Conservation (phyloP, 768 basidiomycete genomes). For the Cystobasidium tubakii region DNA sequence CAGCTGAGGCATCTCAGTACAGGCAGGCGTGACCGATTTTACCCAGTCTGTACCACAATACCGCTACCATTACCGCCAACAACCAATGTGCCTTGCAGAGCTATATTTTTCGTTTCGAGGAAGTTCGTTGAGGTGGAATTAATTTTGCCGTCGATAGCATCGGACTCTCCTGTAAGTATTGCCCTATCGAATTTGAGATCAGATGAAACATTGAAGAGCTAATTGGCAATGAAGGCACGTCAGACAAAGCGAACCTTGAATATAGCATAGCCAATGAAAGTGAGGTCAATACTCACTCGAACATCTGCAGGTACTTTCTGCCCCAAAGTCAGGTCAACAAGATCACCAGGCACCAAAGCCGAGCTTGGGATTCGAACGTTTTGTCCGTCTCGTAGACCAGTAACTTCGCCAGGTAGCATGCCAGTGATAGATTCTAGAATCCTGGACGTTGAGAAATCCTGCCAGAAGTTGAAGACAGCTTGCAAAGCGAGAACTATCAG, state of each 20-base stretch:
- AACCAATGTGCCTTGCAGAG: constrained; percentile 56
- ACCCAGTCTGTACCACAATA: constrained; percentile 37
- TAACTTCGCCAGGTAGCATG: constrained; percentile 48
- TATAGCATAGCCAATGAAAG: background rate
- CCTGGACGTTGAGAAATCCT: constrained; percentile 58
- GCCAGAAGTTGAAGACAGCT: constrained; percentile 45
- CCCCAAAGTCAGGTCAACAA: constrained; percentile 38
- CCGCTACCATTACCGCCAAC: constrained; percentile 23
- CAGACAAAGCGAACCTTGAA: too few relatives aligned
- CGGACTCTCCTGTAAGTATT: constrained; percentile 61
- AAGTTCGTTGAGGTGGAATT: constrained; percentile 57
- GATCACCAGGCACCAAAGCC: constrained; percentile 31
- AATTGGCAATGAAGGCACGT: too few relatives aligned
- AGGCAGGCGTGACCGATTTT: too few relatives aligned
- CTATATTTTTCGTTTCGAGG: constrained; percentile 56
- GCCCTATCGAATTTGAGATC: constrained; percentile 63
- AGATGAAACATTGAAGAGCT: constrained; percentile 54
- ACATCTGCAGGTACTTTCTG: constrained; percentile 50
- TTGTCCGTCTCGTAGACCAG: constrained; percentile 47
- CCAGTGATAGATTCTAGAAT: constrained; percentile 60
- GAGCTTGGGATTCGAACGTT: background rate
- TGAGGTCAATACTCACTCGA: constrained; percentile 38
- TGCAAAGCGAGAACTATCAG: constrained; percentile 50
- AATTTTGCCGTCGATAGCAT: constrained; percentile 49
- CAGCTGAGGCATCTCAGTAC: too few relatives aligned